Evolutionary conservation across 2,329 filamentous ascomycete species (phyloP).

Genomic region (Zymoseptoria pseudotritici): DNA sequence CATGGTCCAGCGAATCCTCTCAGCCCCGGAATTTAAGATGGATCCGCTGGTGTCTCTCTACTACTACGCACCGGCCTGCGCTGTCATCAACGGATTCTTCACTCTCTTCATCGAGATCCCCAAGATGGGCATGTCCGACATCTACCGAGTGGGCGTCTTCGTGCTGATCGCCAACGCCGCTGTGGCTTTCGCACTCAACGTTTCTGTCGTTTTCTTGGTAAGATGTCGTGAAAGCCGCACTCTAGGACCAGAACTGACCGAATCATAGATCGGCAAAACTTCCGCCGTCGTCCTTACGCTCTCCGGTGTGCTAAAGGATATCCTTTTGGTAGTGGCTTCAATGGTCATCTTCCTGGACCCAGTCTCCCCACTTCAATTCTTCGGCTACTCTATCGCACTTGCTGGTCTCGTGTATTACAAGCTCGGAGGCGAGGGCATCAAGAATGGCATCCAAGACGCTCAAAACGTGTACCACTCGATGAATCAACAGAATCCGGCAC

Average conservation of each 20-base stretch:
- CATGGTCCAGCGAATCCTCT: slow-evolving; percentile 76
- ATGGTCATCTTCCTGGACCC: slow-evolving; percentile 76
- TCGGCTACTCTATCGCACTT: slow-evolving; percentile 75
- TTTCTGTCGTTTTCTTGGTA: slow-evolving; percentile 80
- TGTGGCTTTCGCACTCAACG: slow-evolving; percentile 73
- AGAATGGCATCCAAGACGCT: slow-evolving; percentile 66
- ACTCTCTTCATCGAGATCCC: slow-evolving; percentile 69
- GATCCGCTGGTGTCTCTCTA: slow-evolving; percentile 84
- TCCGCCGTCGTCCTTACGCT: slow-evolving; percentile 80
- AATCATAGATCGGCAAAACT: slow-evolving; percentile 69
- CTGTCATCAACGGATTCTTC: slow-evolving; percentile 68
- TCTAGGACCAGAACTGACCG: slow-evolving; percentile 5
- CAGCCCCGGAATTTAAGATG: slow-evolving; percentile 83
- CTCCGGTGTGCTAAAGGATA: slow-evolving; percentile 81
- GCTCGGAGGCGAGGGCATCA: slow-evolving; percentile 64
- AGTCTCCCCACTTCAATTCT: slow-evolving; percentile 68
- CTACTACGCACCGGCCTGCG: slow-evolving; percentile 82
- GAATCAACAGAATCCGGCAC: slow-evolving; percentile 64
- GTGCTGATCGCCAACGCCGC: slow-evolving; percentile 69
- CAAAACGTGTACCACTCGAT: slow-evolving; percentile 79
- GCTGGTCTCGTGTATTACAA: slow-evolving; percentile 79
- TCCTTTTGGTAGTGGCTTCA: slow-evolving; percentile 69
- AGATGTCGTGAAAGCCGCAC: slow-evolving; percentile 27
- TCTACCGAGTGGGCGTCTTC: slow-evolving; percentile 65
- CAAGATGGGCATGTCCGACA: slow-evolving; percentile 58